Base-by-base conservation (phyloP, 495 filamentous ascomycete species). In the Hypoxylon rickii region DNA sequence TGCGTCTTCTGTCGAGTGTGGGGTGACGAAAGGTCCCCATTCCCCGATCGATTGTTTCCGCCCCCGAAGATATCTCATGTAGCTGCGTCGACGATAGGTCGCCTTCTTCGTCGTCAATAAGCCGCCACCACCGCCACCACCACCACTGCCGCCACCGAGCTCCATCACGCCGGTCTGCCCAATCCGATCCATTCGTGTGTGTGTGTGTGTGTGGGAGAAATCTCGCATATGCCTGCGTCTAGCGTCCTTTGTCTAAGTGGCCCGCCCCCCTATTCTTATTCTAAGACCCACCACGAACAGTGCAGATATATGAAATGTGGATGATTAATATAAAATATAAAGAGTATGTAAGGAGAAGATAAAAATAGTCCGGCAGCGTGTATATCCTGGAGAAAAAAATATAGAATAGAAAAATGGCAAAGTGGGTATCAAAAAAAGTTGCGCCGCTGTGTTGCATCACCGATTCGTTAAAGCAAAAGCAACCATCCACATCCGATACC, bases 391-490 rank as follows among this genome's bases (percentile, higher is more conserved):
- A n/a, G n/a, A n/a, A 41, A 42, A 19, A 55, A 50, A 18, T 16
- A 44, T 18, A 19, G 33, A 44, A 29, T 41, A n/a, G n/a, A n/a
- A n/a, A n/a, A n/a, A n/a, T n/a, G n/a, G 44, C 47, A 18, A 54
- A 52, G n/a, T 56, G 58, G 58, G 58, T 62, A 62, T 62, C 58
- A 62, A 47, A 45, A 52, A 62, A 47, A 45, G 47, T 47, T 51
- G 52, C 58, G 52, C 58, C 58, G 58, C 10, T 51, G 21, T 34
- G 34, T 49, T 39, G 38, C 44, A 36, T 47, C 40, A 38, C 58
- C 58, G 52, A 38, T 62, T 50, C 52, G 52, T 62, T n/a, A n/a
- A 13, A 56, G 10, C 24, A 29, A 62, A 55, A 62, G 20, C 45
- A 47, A 46, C 19, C 56, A 26, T 54, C 44, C 31, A 2, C 46